Conservation (phyloP, 2,329 filamentous ascomycete genomes). For the Aphanocladium album region DNA sequence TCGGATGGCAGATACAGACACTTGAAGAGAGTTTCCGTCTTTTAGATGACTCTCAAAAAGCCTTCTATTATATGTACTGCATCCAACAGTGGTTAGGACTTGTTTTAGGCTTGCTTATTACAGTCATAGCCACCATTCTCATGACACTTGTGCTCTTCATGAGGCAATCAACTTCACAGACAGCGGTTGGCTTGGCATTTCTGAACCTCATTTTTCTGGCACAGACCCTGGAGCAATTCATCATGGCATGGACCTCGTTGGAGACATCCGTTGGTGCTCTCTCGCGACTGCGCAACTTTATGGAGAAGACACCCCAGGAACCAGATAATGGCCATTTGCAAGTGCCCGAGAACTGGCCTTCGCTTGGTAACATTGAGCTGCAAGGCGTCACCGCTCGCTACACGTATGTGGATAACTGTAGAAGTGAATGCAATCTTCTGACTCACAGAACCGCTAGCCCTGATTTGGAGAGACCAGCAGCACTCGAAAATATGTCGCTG, state of each 20-base stretch:
- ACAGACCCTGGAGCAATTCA: not conserved
- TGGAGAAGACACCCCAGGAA: constrained; percentile 1
- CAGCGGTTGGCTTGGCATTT: not conserved
- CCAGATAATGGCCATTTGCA: not conserved
- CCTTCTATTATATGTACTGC: constrained; percentile 48
- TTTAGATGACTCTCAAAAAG: constrained; percentile 42
- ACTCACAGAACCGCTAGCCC: not conserved
- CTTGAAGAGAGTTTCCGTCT: constrained; percentile 35
- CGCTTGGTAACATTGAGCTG: not conserved
- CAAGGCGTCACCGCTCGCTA: not conserved
- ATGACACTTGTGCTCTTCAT: not conserved
- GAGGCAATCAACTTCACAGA: not conserved
- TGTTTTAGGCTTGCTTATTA: not conserved
- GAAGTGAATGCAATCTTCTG: not conserved
- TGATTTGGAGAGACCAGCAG: not conserved
- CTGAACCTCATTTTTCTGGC: not conserved
- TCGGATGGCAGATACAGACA: constrained; percentile 31
- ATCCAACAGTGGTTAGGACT: constrained; percentile 46
- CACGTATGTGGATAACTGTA: not conserved
- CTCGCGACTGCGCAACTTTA: not conserved
- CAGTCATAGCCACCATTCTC: not conserved
- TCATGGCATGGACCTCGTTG: not conserved
- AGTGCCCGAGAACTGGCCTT: not conserved
- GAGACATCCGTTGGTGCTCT: constrained; percentile 5
- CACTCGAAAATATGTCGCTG: not conserved